Percentiles rank a stretch among this genome's conserved stretches.
These are phyloP conservation scores for Ceratocystis diversiconidia DNA, from an alignment of 2,329 filamentous ascomycete species.

Conservation along the genomic window DNA sequence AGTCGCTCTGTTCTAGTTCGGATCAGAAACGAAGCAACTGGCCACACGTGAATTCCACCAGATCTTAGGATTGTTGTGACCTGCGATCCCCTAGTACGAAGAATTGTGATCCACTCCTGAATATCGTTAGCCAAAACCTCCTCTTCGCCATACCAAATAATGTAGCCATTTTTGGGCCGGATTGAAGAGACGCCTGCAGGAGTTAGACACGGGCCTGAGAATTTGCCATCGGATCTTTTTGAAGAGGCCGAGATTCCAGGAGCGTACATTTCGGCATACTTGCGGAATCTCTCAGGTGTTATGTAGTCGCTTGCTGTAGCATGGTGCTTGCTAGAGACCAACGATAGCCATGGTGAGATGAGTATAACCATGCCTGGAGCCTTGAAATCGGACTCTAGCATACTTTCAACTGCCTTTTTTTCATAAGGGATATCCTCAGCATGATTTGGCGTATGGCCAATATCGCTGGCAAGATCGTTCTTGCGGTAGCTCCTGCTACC, in stretches of 20 bases:
- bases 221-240: not conserved
- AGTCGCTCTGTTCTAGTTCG: constrained; percentile 35
- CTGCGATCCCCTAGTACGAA: constrained; percentile 28
- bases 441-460: not conserved
- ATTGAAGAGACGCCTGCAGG: constrained; percentile 1
- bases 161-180: constrained; percentile 48
- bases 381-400: constrained; percentile 10
- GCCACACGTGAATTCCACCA: constrained; percentile 69
- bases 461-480: constrained; percentile 6
- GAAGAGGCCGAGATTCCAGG: constrained; percentile 22
- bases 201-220: not conserved
- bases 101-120: constrained; percentile 33
- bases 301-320: constrained; percentile 66
- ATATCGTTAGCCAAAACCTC: constrained; percentile 67
- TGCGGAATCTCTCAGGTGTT: constrained; percentile 48
- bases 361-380: constrained; percentile 45
- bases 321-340: constrained; percentile 52
- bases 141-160: constrained; percentile 58
- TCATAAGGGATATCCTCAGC: not conserved
- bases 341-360: constrained; percentile 68
- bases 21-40: constrained; percentile 51
- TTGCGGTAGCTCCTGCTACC: constrained; percentile 8
- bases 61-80: constrained; percentile 46
- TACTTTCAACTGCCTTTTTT: constrained; percentile 6
- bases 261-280: constrained; percentile 54